Base-by-base conservation (phyloP, 176 grass and related monocot species). In the Puya raimondii region DNA sequence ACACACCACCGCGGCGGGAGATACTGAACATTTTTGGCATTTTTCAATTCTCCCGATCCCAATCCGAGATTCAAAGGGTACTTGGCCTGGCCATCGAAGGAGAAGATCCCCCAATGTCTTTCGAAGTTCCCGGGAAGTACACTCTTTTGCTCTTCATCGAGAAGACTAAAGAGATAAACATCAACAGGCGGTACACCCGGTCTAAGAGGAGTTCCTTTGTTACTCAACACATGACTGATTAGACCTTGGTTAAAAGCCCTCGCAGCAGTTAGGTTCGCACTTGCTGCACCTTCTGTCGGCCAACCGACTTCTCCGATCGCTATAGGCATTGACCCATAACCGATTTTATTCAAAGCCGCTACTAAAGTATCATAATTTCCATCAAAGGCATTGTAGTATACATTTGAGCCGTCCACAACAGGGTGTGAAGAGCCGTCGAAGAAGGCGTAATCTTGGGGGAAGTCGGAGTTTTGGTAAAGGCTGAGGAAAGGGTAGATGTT, bases 361-460 rank as follows among this genome's bases (percentile, higher is more conserved):
- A 92, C 78, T 25, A 97, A 80, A 25, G 94, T 97, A 64, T 97
- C 94, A 16, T 81, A 97, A 74, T 97, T 97, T 17, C 94, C 94
- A 47, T 97, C 94, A 65, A 92, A 97, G 67, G 94, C 89, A 81
- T 97, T 93, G 78, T 97, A 92, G 58, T 92, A 97, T 13, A 85
- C 78, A 50, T 92, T 97, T 1, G 86, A 63, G 6, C 92, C 92
- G 63, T 96, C 92, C 59, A 87, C 86, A 69, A 96, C 73, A 12
- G 92, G 92, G 70, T 96, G 92, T 74, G 88, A 88, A 64, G 92
- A 92, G 59, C 92, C 92, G 59, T 85, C 88, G 13, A 96, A 96
- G 63, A 96, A 96, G 53, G 92, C 92, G 80, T 96, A 96, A 78
- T 96, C 92, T 84, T 96, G 84, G 51, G 92, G 92, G 63, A 96